Percentiles rank a stretch among this genome's conserved stretches.
These are phyloP conservation scores for Candida hungchunana DNA, from an alignment of 805 yeast genomes.

Conservation along the genomic window DNA sequence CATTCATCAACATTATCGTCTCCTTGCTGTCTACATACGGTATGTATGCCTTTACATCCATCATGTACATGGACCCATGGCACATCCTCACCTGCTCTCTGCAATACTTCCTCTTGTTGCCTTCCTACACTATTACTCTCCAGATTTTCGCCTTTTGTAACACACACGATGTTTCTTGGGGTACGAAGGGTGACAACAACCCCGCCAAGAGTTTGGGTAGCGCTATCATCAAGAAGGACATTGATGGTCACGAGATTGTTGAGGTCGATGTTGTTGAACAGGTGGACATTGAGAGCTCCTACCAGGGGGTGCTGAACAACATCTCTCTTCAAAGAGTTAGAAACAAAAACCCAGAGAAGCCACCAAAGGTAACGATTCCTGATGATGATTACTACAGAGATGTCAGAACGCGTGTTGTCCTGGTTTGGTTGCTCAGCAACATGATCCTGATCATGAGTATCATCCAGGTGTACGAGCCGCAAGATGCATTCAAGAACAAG, in stretches of 20 bases:
- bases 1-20: constrained; percentile 72
- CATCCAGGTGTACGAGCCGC: constrained; percentile 73
- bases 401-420: constrained; percentile 91
- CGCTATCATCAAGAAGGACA: constrained; percentile 69
- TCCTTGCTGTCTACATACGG: constrained; percentile 91
- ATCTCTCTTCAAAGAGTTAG: constrained; percentile 66
- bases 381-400: constrained; percentile 89
- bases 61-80: constrained; percentile 93
- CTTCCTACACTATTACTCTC: constrained; percentile 86
- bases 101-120: constrained; percentile 86
- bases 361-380: constrained; percentile 35
- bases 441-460: constrained; percentile 80
- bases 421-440: constrained; percentile 87
- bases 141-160: constrained; percentile 97
- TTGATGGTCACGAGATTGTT: constrained; percentile 71
- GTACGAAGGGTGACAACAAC: constrained; percentile 91
- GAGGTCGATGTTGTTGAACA: constrained; percentile 71
- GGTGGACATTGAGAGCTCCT: constrained; percentile 75
- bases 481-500: constrained; percentile 60
- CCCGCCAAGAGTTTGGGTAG: constrained; percentile 66
- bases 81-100: constrained; percentile 82
- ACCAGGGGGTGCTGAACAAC: constrained; percentile 68
- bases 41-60: constrained; percentile 73
- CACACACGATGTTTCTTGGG: constrained; percentile 99
- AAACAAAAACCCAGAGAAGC: constrained; percentile 44